These are phyloP conservation scores for Aspergillus cristatus DNA, from an alignment of 495 filamentous ascomycete species.

Conservation along the genomic window DNA sequence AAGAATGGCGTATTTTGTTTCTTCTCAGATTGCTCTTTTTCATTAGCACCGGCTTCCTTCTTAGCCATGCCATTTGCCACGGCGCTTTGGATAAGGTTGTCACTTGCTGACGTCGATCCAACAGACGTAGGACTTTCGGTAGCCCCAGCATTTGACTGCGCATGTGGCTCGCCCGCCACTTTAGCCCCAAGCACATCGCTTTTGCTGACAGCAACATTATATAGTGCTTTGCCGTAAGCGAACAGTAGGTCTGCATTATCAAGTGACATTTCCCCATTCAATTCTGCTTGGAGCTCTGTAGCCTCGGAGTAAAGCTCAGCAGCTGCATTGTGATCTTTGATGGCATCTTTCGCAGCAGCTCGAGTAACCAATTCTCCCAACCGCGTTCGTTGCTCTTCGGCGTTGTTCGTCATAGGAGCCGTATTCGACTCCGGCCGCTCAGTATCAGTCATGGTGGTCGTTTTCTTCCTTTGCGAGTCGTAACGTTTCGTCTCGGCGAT, in stretches of 20 bases:
- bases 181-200: slow-evolving; percentile 88
- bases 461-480: background rate
- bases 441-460: slow-evolving; percentile 15
- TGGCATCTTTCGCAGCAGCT: slow-evolving; percentile 63
- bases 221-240: slow-evolving; percentile 83
- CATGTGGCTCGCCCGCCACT: slow-evolving; percentile 50
- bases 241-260: slow-evolving; percentile 90
- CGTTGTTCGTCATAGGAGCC: slow-evolving; percentile 2
- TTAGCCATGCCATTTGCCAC: slow-evolving; percentile 15
- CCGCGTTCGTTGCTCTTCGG: slow-evolving; percentile 16
- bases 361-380: slow-evolving; percentile 42
- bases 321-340: slow-evolving; percentile 76
- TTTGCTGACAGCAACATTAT: slow-evolving; percentile 85
- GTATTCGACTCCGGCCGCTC: slow-evolving; percentile 4
- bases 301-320: slow-evolving; percentile 83
- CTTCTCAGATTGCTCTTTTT: slow-evolving; percentile 27
- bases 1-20: slow-evolving; percentile 62
- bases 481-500: no score
- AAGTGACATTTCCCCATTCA: slow-evolving; percentile 84
- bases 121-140: slow-evolving; percentile 9
- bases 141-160: slow-evolving; percentile 23
- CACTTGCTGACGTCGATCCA: slow-evolving; percentile 7
- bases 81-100: slow-evolving; percentile 21
- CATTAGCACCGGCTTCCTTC: slow-evolving; percentile 29
- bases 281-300: slow-evolving; percentile 77